A percentile compares a stretch with the other conserved stretches of the same genome.
Evolutionary conservation across 768 basidiomycete genomes (phyloP).

Genomic region (Kwoniella sp.): DNA sequence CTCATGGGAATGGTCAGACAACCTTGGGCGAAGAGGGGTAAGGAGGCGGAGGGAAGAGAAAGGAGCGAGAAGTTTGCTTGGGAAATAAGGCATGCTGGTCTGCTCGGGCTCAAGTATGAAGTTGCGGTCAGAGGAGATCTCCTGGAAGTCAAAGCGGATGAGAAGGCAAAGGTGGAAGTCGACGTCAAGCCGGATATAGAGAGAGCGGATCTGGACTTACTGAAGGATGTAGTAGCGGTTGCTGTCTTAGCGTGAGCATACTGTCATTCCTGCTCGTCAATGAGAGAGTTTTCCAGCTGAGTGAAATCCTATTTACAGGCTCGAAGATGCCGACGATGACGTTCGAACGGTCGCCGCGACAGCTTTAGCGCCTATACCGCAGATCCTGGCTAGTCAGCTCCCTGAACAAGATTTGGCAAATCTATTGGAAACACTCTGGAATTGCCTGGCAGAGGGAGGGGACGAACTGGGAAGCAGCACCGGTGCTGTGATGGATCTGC

Average conservation of each 20-base stretch:
- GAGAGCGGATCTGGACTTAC: constrained; percentile 55
- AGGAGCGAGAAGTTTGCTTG: constrained; percentile 67
- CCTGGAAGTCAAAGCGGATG: constrained; percentile 56
- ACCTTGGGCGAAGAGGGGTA: constrained; percentile 62
- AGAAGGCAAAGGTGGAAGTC: constrained; percentile 41
- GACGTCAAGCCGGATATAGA: constrained; percentile 40
- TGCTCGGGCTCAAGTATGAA: constrained; percentile 96
- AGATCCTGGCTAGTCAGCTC: constrained; percentile 73
- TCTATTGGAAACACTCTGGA: constrained; percentile 84
- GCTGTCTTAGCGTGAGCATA: constrained; percentile 79
- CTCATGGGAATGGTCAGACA: constrained; percentile 93
- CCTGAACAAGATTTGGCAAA: constrained; percentile 67
- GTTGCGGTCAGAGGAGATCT: constrained; percentile 89
- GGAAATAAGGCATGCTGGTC: constrained; percentile 97
- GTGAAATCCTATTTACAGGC: constrained; percentile 58
- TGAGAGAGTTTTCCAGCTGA: constrained; percentile 3
- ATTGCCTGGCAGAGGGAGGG: constrained; percentile 85
- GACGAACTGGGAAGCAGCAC: constrained; percentile 96
- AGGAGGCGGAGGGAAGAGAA: constrained; percentile 37
- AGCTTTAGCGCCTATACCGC: constrained; percentile 83
- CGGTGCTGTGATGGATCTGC: constrained; percentile 92
- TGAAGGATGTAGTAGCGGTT: constrained; percentile 83
- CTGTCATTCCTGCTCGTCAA: background rate
- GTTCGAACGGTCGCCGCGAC: constrained; percentile 93
- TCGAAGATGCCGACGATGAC: constrained; percentile 90